These are phyloP conservation scores for barrel medic (Medicago truncatula) DNA, from an alignment of 306 rosid genomes.

Conservation along the genomic window MtrunA17r5.0-ANR NC_053047.1:8829501-8830000, in stretches of 20 bases:
- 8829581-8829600: conserved; percentile 99
- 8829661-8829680: conserved; percentile 8
- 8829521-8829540: conserved; percentile 23
- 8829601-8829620: conserved; percentile 96
- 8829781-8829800: conserved; percentile 89
- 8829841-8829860: conserved; percentile 26
- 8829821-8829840: conserved; percentile 32
- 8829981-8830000: not conserved
- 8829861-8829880: conserved; percentile 6
- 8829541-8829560: conserved; percentile 93
- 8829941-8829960: conserved; percentile 11
- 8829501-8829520: conserved; percentile 18
- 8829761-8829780: conserved; percentile 95
- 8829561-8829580: conserved; percentile 94
- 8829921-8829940: conserved; percentile 7
- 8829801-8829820: conserved; percentile 74
- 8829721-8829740: conserved; percentile 99
- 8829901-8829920: conserved; percentile 5
- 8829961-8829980: conserved; percentile 6
- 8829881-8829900: conserved; percentile 13
- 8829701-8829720: conserved; percentile 38
- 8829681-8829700: no score
- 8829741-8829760: conserved; percentile 99
- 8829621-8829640: conserved; percentile 91
- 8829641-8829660: conserved; percentile 29